Conservation (phyloP, 805 yeast genomes). For the Blastobotrys americana region DNA sequence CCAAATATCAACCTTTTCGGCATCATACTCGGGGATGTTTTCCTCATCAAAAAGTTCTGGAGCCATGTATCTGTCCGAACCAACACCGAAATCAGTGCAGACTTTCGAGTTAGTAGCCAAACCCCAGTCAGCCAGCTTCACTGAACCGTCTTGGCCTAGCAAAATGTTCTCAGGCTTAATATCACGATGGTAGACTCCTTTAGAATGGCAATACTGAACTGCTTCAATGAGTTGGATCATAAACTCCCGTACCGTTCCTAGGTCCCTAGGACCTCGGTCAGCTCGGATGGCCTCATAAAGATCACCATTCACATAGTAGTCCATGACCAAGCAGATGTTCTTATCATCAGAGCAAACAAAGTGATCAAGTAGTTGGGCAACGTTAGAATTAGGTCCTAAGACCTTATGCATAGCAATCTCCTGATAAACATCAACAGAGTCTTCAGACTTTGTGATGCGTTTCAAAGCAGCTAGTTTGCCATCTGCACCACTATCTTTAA, state of each 20-base stretch:
- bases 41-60: slow-evolving; percentile 74
- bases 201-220: slow-evolving; percentile 64
- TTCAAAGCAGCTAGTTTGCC: slow-evolving; percentile 71
- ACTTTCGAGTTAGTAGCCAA: slow-evolving; percentile 57
- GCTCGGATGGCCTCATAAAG: slow-evolving; percentile 80
- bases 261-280: slow-evolving; percentile 41
- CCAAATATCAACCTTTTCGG: slow-evolving; percentile 84
- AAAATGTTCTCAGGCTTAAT: slow-evolving; percentile 92
- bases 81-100: slow-evolving; percentile 75
- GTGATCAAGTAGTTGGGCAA: slow-evolving; percentile 68
- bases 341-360: slow-evolving; percentile 42
- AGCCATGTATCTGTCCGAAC: slow-evolving; percentile 90
- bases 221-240: slow-evolving; percentile 78
- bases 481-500: slow-evolving; percentile 51
- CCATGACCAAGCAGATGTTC: slow-evolving; percentile 65
- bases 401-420: slow-evolving; percentile 69
- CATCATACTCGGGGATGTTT: slow-evolving; percentile 46
- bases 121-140: slow-evolving; percentile 82
- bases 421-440: slow-evolving; percentile 24
- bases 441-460: slow-evolving; percentile 41
- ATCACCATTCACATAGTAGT: slow-evolving; percentile 79
- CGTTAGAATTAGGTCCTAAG: slow-evolving; percentile 64
- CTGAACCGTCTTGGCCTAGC: slow-evolving; percentile 49
- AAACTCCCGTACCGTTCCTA: slow-evolving; percentile 35
- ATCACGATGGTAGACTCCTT: slow-evolving; percentile 86